Conservation (phyloP, 768 basidiomycete genomes). For the Termitomyces sp. region DNA sequence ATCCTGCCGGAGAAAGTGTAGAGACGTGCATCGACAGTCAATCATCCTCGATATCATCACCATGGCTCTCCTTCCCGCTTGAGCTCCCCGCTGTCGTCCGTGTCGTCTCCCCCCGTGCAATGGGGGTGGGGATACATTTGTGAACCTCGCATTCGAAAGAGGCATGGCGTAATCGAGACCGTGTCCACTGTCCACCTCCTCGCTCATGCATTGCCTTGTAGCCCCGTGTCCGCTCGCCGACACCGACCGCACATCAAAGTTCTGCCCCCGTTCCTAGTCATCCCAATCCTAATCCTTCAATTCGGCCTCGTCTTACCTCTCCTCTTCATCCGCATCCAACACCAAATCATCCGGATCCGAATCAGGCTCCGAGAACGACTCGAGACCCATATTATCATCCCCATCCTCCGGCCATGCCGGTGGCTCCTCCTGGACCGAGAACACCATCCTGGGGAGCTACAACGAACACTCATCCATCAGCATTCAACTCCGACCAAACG, state of each 20-base stretch:
- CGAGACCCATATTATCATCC: conserved; percentile 74
- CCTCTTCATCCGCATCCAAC: conserved; percentile 25
- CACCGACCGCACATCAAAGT: conserved; percentile 49
- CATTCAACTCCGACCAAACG: too few relatives aligned
- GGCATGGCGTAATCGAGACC: conserved; percentile 71
- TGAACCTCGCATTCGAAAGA: conserved; percentile 45
- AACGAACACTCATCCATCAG: not conserved
- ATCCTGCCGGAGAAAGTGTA: too few relatives aligned
- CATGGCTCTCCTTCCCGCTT: conserved; percentile 42
- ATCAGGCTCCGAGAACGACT: conserved; percentile 84
- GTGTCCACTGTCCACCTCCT: conserved; percentile 67
- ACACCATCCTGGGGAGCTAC: conserved; percentile 66
- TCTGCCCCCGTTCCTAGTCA: conserved; percentile 39
- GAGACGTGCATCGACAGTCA: too few relatives aligned
- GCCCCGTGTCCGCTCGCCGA: conserved; percentile 21
- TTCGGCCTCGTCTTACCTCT: conserved; percentile 23
- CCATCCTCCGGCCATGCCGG: conserved; percentile 78
- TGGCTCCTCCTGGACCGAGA: conserved; percentile 84
- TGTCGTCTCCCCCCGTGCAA: conserved; percentile 3
- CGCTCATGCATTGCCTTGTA: conserved; percentile 36
- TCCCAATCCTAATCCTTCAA: too few relatives aligned
- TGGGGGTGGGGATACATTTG: conserved; percentile 14
- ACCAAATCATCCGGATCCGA: conserved; percentile 54
- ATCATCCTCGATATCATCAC: conserved; percentile 53
- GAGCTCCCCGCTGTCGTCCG: conserved; percentile 38